Percentiles rank a stretch among this genome's conserved stretches.
Conservation (phyloP, 75 land plant species). For the Sequoiadendron giganteum region DNA sequence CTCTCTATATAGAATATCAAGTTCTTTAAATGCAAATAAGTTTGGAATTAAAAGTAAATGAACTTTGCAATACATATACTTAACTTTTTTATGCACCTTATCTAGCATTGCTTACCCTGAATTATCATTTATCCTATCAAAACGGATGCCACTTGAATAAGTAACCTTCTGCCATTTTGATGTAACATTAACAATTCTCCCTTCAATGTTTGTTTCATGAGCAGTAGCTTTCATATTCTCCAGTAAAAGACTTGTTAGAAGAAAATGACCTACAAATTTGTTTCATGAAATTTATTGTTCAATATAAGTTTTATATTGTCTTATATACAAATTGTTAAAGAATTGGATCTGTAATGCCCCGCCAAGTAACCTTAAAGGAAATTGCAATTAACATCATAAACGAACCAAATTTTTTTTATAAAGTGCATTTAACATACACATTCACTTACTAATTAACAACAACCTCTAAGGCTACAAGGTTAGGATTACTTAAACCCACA, state of each 20-base stretch:
- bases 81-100: neutral
- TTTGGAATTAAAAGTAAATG: neutral
- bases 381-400: too few relatives aligned
- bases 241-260: conserved; percentile 42
- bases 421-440: too few relatives aligned
- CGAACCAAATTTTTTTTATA: too few relatives aligned
- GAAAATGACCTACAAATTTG: conserved; percentile 48
- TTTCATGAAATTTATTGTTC: neutral
- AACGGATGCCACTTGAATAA: conserved; percentile 46
- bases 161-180: conserved; percentile 36
- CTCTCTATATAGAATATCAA: neutral
- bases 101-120: conserved; percentile 28
- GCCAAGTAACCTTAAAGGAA: too few relatives aligned
- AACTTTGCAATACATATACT: neutral
- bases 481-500: too few relatives aligned
- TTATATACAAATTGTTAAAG: neutral
- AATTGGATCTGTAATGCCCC: too few relatives aligned
- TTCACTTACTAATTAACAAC: too few relatives aligned
- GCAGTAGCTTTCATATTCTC: conserved; percentile 52
- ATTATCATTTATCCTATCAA: conserved; percentile 57
- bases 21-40: neutral
- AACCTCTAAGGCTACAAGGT: too few relatives aligned
- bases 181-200: conserved; percentile 55
- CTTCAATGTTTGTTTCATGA: conserved; percentile 36
- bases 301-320: neutral